Evolutionary conservation across 768 basidiomycete species (phyloP).

Genomic region (Lactarius evosmus): DNA sequence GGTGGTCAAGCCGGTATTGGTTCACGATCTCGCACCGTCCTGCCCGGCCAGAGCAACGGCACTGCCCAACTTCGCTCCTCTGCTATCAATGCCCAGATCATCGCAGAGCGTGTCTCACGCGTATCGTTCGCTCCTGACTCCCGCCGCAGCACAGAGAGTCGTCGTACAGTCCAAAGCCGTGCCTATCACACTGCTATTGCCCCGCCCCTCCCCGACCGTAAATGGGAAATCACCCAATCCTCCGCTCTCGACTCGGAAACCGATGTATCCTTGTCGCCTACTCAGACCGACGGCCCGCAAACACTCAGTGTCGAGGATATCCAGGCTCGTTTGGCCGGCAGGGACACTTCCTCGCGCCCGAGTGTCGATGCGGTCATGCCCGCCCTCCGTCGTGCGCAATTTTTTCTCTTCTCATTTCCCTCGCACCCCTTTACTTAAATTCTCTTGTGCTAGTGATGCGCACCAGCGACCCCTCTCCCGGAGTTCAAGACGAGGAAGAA

Average conservation of each 20-base stretch:
- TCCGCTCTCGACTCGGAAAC: conserved; percentile 7
- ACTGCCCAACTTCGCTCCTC: conserved; percentile 49
- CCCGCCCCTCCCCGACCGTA: conserved; percentile 42
- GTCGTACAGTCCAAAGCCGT: conserved; percentile 43
- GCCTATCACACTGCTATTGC: conserved; percentile 41
- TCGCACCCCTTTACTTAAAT: conserved; percentile 11
- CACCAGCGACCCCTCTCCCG: conserved; percentile 40
- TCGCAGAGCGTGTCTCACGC: conserved; percentile 47
- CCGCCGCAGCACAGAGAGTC: conserved; percentile 45
- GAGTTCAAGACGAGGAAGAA: conserved; percentile 29
- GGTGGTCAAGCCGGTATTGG: conserved; percentile 45
- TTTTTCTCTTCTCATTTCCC: conserved; percentile 11
- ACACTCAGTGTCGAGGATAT: conserved; percentile 61
- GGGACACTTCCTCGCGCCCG: conserved; percentile 36
- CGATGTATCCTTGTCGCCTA: conserved; percentile 41
- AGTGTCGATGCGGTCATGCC: conserved; percentile 61
- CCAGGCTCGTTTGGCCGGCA: conserved; percentile 45
- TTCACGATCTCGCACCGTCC: conserved; percentile 31
- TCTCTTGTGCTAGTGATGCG: conserved; percentile 60
- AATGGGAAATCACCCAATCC: conserved; percentile 29
- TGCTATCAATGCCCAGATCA: conserved; percentile 46
- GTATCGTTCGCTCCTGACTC: conserved; percentile 69
- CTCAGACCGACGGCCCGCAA: conserved; percentile 42
- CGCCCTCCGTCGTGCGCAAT: conserved; percentile 58
- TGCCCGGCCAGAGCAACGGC: conserved; percentile 28